Evolutionary conservation across 805 yeast genomes (phyloP).

Genomic region (Nadsonia fulvescens): DNA sequence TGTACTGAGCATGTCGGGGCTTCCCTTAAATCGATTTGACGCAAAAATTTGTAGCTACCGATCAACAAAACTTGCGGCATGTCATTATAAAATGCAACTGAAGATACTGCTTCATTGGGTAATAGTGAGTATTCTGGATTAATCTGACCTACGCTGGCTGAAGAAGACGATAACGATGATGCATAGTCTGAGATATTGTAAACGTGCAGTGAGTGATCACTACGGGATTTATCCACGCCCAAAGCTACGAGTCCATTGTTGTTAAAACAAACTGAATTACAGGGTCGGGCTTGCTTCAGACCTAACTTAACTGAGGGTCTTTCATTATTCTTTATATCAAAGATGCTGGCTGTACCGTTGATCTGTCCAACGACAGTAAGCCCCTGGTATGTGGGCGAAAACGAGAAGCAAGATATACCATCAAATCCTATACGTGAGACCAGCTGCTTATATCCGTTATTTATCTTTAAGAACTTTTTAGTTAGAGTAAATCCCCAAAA

Average conservation of each 20-base stretch:
- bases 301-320: conserved; percentile 25
- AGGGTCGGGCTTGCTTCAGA: conserved; percentile 53
- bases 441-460: conserved; percentile 18
- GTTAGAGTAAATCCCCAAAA: conserved; percentile 23
- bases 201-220: conserved; percentile 56
- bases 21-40: conserved; percentile 60
- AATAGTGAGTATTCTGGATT: conserved; percentile 21
- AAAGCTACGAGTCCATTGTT: conserved; percentile 47
- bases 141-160: conserved; percentile 22
- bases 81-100: conserved; percentile 37
- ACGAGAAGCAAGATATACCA: conserved; percentile 47
- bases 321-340: conserved; percentile 30
- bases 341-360: conserved; percentile 45
- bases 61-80: conserved; percentile 38
- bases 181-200: conserved; percentile 45
- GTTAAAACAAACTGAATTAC: conserved; percentile 59
- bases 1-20: conserved; percentile 37
- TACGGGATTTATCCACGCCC: conserved; percentile 64
- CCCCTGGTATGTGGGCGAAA: conserved; percentile 29
- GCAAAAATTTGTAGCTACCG: conserved; percentile 57
- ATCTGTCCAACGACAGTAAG: conserved; percentile 53
- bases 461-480: conserved; percentile 10
- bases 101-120: conserved; percentile 57
- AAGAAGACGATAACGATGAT: too few species aligned
- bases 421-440: conserved; percentile 33